phyloP scores from a whole-genome alignment of 306 rosid genomes.

The Castanea sativa region DNA sequence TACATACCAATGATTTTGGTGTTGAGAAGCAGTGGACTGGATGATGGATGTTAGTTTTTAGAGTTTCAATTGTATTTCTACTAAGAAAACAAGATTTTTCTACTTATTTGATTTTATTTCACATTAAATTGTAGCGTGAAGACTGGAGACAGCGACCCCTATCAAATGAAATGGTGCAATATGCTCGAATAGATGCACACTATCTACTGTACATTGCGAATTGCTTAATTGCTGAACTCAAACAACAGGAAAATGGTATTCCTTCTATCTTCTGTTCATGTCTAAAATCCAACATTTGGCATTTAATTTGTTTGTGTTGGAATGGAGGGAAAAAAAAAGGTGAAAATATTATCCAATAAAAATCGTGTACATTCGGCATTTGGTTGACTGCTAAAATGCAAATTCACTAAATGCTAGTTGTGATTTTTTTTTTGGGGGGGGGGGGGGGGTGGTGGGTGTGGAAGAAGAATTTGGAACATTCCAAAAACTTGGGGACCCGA shows the following conservation, averaged over 20 bases:
- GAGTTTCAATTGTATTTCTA: slow-evolving; percentile 9
- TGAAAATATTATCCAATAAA: neutral
- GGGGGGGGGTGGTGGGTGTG: too few relatives aligned
- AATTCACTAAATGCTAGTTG: neutral
- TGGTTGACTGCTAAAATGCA: neutral
- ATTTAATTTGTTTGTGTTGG: slow-evolving; percentile 12
- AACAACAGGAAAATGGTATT: slow-evolving; percentile 60
- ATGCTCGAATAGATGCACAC: slow-evolving; percentile 94
- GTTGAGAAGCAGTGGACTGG: neutral
- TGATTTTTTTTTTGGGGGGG: neutral
- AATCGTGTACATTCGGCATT: neutral
- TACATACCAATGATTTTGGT: neutral
- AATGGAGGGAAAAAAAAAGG: slow-evolving; percentile 1
- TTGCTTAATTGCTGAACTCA: slow-evolving; percentile 65
- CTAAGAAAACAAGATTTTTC: neutral
- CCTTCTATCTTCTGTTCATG: slow-evolving; percentile 23
- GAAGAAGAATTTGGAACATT: too few relatives aligned
- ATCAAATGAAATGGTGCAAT: slow-evolving; percentile 73
- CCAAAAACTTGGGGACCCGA: too few relatives aligned
- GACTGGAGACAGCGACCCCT: slow-evolving; percentile 98
- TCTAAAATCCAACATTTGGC: slow-evolving; percentile 19
- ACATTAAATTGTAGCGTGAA: slow-evolving; percentile 68
- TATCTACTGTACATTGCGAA: slow-evolving; percentile 79
- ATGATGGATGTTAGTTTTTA: neutral
- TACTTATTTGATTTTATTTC: slow-evolving; percentile 5